Evolutionary conservation across 1,284 basidiomycete genomes (phyloP).

Genomic region (Pseudozyma tsukubaensis): DNA sequence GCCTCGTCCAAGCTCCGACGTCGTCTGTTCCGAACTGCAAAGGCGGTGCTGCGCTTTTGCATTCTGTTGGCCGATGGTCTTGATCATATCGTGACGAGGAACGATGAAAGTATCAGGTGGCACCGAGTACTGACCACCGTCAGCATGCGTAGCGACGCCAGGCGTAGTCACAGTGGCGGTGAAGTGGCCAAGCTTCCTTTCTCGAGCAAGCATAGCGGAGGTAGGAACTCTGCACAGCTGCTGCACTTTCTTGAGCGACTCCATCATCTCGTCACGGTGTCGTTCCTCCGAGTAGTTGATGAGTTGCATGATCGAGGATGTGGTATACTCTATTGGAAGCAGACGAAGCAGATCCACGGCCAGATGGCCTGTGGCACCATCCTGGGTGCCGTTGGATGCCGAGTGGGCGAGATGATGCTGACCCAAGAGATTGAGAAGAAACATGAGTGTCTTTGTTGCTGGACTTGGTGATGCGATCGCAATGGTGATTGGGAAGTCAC

Average conservation of each 20-base stretch:
- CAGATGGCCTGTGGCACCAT: slow-evolving; percentile 16
- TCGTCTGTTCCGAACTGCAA: background rate
- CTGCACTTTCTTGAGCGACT: slow-evolving; percentile 40
- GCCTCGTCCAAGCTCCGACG: slow-evolving; percentile 38
- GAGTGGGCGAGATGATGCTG: slow-evolving; percentile 2
- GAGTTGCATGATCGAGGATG: slow-evolving; percentile 50
- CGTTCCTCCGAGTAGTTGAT: slow-evolving; percentile 47
- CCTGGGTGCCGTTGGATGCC: background rate
- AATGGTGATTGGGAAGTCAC: slow-evolving; percentile 45
- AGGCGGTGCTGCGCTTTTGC: slow-evolving; percentile 31
- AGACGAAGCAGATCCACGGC: slow-evolving; percentile 49
- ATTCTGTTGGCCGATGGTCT: slow-evolving; percentile 33
- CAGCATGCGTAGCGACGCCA: background rate
- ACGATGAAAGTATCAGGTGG: slow-evolving; percentile 46
- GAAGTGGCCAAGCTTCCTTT: slow-evolving; percentile 21
- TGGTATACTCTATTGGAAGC: slow-evolving; percentile 45
- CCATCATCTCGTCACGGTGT: slow-evolving; percentile 48
- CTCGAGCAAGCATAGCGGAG: slow-evolving; percentile 31
- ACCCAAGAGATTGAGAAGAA: slow-evolving; percentile 36
- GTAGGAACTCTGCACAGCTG: slow-evolving; percentile 33
- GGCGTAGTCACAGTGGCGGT: slow-evolving; percentile 16
- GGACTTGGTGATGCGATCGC: slow-evolving; percentile 52
- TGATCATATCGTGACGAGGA: slow-evolving; percentile 39
- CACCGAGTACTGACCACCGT: background rate
- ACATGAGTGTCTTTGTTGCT: slow-evolving; percentile 46